Conservation (phyloP, 257 asterid species). For the Cynanchum wilfordii region DNA sequence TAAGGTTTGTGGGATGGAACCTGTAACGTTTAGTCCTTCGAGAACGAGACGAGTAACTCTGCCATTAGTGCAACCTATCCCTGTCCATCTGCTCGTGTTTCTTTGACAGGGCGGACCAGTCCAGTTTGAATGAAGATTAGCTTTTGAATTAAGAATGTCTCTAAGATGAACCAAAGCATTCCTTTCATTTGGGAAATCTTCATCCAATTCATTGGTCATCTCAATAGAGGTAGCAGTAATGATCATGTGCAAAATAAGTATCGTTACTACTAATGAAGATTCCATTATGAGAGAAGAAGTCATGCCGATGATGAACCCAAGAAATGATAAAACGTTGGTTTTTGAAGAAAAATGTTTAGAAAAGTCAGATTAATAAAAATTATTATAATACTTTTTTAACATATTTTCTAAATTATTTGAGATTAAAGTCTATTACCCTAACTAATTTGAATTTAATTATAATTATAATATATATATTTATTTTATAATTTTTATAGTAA, state of each 20-base stretch:
- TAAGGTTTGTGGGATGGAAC: conserved; percentile 44
- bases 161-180: conserved; percentile 51
- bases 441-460: no score
- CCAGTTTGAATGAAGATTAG: conserved; percentile 57
- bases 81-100: conserved; percentile 57
- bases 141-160: conserved; percentile 37
- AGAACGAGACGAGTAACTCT: conserved; percentile 43
- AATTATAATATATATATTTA: no score
- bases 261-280: not conserved
- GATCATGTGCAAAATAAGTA: not conserved
- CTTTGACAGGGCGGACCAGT: conserved; percentile 65
- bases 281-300: not conserved
- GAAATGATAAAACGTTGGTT: not conserved
- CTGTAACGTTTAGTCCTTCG: conserved; percentile 40
- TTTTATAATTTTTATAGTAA: no score
- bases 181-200: conserved; percentile 47
- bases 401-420: no score
- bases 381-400: not conserved
- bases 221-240: not conserved
- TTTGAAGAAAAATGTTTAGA: not conserved
- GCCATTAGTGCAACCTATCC: conserved; percentile 50
- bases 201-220: conserved; percentile 5
- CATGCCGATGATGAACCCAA: not conserved
- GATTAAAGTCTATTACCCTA: no score
- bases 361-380: not conserved